Evolutionary conservation across 1,139 yeast species (phyloP).

Genomic region (Suhomyces ambrosiae): DNA sequence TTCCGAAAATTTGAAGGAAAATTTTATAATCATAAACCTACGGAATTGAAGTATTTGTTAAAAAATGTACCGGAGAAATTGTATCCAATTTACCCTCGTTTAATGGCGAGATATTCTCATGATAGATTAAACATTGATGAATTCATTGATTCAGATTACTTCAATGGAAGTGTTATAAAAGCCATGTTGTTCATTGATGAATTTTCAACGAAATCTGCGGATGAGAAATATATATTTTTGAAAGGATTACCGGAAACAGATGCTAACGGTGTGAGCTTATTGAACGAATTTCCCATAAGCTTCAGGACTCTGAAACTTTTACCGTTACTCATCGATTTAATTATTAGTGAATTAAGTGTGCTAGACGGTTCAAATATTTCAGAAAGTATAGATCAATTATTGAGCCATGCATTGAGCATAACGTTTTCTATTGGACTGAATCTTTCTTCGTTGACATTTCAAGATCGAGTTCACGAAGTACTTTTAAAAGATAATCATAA

Average conservation of each 20-base stretch:
- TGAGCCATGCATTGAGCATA: conserved; percentile 58
- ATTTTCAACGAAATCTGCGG: conserved; percentile 69
- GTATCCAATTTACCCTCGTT: conserved; percentile 35
- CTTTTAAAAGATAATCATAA: conserved; percentile 35
- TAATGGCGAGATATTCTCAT: conserved; percentile 45
- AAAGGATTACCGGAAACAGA: conserved; percentile 53
- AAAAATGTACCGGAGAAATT: conserved; percentile 43
- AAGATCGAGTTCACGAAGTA: conserved; percentile 58
- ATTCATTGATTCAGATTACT: conserved; percentile 56
- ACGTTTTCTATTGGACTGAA: conserved; percentile 65
- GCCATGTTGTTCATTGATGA: conserved; percentile 85
- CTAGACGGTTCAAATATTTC: conserved; percentile 17
- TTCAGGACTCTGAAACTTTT: conserved; percentile 73
- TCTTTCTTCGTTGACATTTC: conserved; percentile 75
- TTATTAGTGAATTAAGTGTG: conserved; percentile 37
- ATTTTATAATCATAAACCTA: conserved; percentile 45
- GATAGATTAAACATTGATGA: conserved; percentile 52
- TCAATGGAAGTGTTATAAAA: conserved; percentile 80
- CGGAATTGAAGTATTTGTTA: conserved; percentile 51
- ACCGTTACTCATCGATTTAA: conserved; percentile 61
- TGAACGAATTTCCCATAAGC: conserved; percentile 69
- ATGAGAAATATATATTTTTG: conserved; percentile 71
- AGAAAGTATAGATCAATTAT: conserved; percentile 34
- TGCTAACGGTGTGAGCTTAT: conserved; percentile 33
- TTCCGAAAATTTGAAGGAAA: conserved; percentile 43